A percentile compares a stretch with the other conserved stretches of the same genome.
Conservation (phyloP, 2,329 filamentous ascomycete genomes). For the Neophaeococcomyces aloes region DNA sequence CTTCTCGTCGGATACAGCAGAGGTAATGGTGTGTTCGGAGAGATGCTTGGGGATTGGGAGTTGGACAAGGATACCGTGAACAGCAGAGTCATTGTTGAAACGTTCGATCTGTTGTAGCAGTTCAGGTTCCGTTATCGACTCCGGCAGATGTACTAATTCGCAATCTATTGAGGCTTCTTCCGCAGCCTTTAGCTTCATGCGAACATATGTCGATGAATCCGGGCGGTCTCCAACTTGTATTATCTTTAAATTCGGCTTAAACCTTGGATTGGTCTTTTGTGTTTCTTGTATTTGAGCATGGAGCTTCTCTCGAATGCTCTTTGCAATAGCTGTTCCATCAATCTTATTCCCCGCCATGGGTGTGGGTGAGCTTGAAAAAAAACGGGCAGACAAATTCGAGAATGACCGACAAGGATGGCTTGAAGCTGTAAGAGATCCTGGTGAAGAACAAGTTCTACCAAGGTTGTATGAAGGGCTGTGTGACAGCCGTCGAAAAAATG, state of each 20-base stretch:
- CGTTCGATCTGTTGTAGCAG: conserved; percentile 69
- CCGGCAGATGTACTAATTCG: conserved; percentile 72
- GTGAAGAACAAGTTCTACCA: background rate
- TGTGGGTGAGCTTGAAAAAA: conserved; percentile 19
- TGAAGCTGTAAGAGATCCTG: background rate
- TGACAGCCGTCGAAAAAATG: no score
- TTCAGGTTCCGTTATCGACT: conserved; percentile 71
- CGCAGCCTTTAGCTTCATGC: conserved; percentile 98
- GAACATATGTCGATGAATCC: conserved; percentile 95
- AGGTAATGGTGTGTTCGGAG: conserved; percentile 82
- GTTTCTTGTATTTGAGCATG: conserved; percentile 68
- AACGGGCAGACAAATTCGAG: background rate
- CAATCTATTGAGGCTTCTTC: conserved; percentile 88
- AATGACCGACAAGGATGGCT: background rate
- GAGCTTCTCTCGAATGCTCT: conserved; percentile 74
- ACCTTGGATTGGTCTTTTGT: conserved; percentile 74
- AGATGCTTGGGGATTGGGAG: conserved; percentile 81
- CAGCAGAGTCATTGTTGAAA: conserved; percentile 73
- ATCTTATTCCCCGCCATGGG: conserved; percentile 83
- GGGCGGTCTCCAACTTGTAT: conserved; percentile 92
- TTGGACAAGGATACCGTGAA: conserved; percentile 92
- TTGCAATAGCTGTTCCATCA: conserved; percentile 91
- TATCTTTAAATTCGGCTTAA: conserved; percentile 82
- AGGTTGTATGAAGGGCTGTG: background rate
- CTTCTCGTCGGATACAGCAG: conserved; percentile 82